Percentiles rank a stretch among this genome's conserved stretches.
phyloP scores from a whole-genome alignment of 2,329 filamentous ascomycete genomes.

The Parafenestella ontariensis region DNA sequence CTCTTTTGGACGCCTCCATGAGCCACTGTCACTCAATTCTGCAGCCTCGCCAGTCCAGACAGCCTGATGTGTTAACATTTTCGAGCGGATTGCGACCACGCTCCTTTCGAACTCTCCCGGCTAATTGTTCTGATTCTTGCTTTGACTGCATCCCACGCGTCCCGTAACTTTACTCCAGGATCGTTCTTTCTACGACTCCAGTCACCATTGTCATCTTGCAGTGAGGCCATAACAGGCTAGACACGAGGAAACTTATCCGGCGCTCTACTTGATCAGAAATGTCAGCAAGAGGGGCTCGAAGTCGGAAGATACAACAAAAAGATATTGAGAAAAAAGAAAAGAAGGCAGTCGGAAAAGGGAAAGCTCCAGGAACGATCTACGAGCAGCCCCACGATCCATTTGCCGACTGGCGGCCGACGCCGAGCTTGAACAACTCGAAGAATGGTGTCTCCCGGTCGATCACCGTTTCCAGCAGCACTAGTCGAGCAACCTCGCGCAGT shows the following conservation, averaged over 20 bases:
- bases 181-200: not conserved
- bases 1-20: constrained; percentile 5
- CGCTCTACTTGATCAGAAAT: constrained; percentile 25
- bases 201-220: not conserved
- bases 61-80: constrained; percentile 9
- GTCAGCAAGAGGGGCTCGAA: constrained; percentile 50
- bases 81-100: not conserved
- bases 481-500: constrained; percentile 38
- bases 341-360: constrained; percentile 41
- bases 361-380: constrained; percentile 30
- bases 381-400: constrained; percentile 35
- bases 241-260: not conserved
- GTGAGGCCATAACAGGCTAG: not conserved
- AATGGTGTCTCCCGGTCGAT: constrained; percentile 32
- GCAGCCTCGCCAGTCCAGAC: constrained; percentile 21
- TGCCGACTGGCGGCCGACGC: constrained; percentile 36
- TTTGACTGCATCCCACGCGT: not conserved
- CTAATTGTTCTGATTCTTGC: constrained; percentile 1
- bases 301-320: constrained; percentile 50
- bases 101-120: not conserved
- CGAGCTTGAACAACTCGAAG: constrained; percentile 25
- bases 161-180: not conserved
- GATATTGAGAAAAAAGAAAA: constrained; percentile 51
- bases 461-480: constrained; percentile 39
- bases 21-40: constrained; percentile 14